Evolutionary conservation across 2,329 filamentous ascomycete genomes (phyloP).

Genomic region (Fusarium foetens): DNA sequence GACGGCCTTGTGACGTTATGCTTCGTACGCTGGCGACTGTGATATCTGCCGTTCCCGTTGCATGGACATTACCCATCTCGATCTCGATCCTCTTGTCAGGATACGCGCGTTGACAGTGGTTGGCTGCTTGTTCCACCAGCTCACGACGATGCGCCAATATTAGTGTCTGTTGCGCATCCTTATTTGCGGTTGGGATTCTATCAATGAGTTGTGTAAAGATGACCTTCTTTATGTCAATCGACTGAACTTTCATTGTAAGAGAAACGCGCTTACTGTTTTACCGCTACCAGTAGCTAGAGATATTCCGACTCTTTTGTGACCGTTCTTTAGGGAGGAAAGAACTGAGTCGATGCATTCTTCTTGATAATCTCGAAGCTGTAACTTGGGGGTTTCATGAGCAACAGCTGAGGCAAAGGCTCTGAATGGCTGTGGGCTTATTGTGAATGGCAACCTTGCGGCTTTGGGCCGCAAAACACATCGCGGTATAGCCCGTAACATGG

Average conservation of each 20-base stretch:
- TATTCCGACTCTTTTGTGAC: constrained; percentile 82
- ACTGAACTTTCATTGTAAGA: background rate
- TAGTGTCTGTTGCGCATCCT: constrained; percentile 75
- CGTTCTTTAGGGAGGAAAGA: constrained; percentile 72
- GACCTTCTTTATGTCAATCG: constrained; percentile 64
- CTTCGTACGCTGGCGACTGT: constrained; percentile 92
- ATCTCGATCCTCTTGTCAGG: constrained; percentile 85
- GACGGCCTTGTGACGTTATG: constrained; percentile 77
- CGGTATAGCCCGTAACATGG: constrained; percentile 49
- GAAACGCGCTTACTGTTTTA: constrained; percentile 74
- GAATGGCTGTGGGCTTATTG: constrained; percentile 16
- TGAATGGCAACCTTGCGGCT: constrained; percentile 11
- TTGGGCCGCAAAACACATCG: constrained; percentile 43
- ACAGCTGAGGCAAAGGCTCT: constrained; percentile 41
- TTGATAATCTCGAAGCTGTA: constrained; percentile 84
- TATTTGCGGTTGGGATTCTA: constrained; percentile 67
- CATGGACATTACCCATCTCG: constrained; percentile 85
- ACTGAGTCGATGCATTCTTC: constrained; percentile 91
- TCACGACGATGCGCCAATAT: constrained; percentile 94
- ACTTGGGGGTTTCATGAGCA: constrained; percentile 38
- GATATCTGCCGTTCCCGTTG: constrained; percentile 86
- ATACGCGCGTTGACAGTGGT: constrained; percentile 84
- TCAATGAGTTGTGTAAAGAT: constrained; percentile 97
- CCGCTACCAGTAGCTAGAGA: constrained; percentile 89
- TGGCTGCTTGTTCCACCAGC: constrained; percentile 91